A percentile compares a stretch with the other conserved stretches of the same genome.
These are phyloP conservation scores for Vigna radiata DNA, from an alignment of 306 rosid species.

Conservation along the genomic window DNA sequence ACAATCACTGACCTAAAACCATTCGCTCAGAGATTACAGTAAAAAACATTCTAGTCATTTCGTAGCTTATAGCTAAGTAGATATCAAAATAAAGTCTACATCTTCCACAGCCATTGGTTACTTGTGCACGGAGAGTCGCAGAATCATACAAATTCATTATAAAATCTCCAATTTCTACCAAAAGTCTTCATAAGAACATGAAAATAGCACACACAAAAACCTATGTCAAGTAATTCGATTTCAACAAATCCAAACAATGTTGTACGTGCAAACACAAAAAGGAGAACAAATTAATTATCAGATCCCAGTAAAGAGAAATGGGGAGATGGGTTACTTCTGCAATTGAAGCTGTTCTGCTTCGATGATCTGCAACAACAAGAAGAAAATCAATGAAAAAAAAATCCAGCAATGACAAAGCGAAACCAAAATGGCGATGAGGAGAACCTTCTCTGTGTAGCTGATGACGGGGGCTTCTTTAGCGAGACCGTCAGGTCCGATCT, in stretches of 20 bases:
- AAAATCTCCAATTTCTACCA: slow-evolving; percentile 20
- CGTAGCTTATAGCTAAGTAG: neutral
- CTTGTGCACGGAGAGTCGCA: slow-evolving; percentile 16
- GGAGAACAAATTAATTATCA: slow-evolving; percentile 22
- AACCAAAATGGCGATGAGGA: neutral
- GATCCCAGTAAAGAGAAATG: slow-evolving; percentile 38
- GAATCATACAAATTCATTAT: neutral
- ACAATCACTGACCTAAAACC: slow-evolving; percentile 31
- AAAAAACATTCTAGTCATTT: neutral
- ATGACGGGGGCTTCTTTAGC: slow-evolving; percentile 76
- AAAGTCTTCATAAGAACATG: neutral
- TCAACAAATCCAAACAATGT: slow-evolving; percentile 33
- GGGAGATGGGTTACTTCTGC: slow-evolving; percentile 63
- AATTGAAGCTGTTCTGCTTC: slow-evolving; percentile 85
- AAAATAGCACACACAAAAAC: slow-evolving; percentile 24
- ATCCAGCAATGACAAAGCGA: slow-evolving; percentile 2
- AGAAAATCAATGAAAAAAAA: slow-evolving; percentile 6
- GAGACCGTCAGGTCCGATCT: slow-evolving; percentile 95
- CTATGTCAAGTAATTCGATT: slow-evolving; percentile 13
- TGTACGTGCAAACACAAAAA: slow-evolving; percentile 7
- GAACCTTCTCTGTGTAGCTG: slow-evolving; percentile 89
- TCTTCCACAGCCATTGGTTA: slow-evolving; percentile 11
- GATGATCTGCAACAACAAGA: slow-evolving; percentile 61
- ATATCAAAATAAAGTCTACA: neutral
- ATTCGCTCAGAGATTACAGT: neutral